Base-by-base conservation (phyloP, 2,329 filamentous ascomycete species). In the Pseudogymnoascus destructans region DNA sequence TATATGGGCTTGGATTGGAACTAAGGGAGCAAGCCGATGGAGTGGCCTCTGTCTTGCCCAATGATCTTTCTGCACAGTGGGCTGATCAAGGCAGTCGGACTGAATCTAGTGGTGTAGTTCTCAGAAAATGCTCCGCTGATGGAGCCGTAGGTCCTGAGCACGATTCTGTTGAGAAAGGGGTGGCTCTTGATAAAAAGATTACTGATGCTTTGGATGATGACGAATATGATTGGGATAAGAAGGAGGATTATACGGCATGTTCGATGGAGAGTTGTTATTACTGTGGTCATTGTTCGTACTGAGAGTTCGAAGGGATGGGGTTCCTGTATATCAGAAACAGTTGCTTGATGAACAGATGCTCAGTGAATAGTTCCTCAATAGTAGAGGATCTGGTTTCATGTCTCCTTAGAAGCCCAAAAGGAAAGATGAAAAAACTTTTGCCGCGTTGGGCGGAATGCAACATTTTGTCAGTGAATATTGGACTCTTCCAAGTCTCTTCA, bases 181-280 rank as follows among this genome's bases (percentile, higher is more conserved):
- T 30, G 27, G 3, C 27, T 30, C 27, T 30, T 30, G 27, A 30
- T 11, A 10, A 10, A 30, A 30, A 30, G 27, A 30, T 30, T 30
- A 11, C 11, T 59, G 21, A 54, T 55, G 38, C 57, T 52, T 54
- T 58, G 57, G 38, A 58, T 19, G 57, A 35, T 35, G 32, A 35
- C 32, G 58, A 59, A 23, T 35, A 61, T 42, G 58, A 61, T 57
- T 59, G 38, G 52, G 56, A 63, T 56, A 63, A 63, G 2, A 66
- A 69, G 52, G 61, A 64, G 17, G 70, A 72, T 58, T 72, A 66
- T 27, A 72, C 70, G 6, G 70, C 69, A 6, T 72, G 70, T 59
- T 70, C 69, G 8, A 63, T 63, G 27, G 64, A 69, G 0, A 62
- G 65, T 19, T 72, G 70, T 62, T 70, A 68, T 2, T 72, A 72